Evolutionary conservation across 306 rosid species (phyloP).

Genomic region (Malus sylvestris): DNA sequence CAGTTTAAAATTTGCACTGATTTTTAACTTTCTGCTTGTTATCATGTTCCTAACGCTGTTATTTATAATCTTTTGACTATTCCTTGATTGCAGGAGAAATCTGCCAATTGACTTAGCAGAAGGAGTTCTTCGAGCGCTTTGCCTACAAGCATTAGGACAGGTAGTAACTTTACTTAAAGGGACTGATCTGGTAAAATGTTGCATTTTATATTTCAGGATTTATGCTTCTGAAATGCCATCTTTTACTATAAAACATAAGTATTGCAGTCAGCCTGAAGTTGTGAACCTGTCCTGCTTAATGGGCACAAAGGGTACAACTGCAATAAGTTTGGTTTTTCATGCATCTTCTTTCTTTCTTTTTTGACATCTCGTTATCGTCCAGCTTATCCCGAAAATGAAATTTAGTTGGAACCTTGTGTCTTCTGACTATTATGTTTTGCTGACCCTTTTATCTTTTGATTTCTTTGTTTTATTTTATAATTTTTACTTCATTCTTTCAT

Average conservation of each 20-base stretch:
- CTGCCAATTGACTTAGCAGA: slow-evolving; percentile 91
- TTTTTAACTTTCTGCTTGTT: background rate
- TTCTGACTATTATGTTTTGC: background rate
- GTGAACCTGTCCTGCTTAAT: background rate
- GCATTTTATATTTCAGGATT: background rate
- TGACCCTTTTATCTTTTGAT: background rate
- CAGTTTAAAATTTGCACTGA: slow-evolving; percentile 4
- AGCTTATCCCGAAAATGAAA: background rate
- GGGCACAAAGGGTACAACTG: background rate
- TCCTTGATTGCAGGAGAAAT: slow-evolving; percentile 61
- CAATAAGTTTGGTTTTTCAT: background rate
- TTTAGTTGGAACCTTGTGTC: background rate
- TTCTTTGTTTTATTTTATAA: background rate
- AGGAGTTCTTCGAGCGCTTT: slow-evolving; percentile 90
- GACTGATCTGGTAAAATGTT: background rate
- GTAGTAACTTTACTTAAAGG: slow-evolving; percentile 34
- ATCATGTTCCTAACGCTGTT: slow-evolving; percentile 8
- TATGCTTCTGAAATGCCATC: background rate
- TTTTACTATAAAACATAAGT: background rate
- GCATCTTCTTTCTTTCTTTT: background rate
- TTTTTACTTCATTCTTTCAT: no score
- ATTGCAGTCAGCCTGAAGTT: background rate
- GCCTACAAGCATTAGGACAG: slow-evolving; percentile 92
- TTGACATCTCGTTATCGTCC: background rate
- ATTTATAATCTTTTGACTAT: slow-evolving; percentile 20